phyloP scores from a whole-genome alignment of 768 basidiomycete genomes.

The Lactifluus hygrophoroides region DNA sequence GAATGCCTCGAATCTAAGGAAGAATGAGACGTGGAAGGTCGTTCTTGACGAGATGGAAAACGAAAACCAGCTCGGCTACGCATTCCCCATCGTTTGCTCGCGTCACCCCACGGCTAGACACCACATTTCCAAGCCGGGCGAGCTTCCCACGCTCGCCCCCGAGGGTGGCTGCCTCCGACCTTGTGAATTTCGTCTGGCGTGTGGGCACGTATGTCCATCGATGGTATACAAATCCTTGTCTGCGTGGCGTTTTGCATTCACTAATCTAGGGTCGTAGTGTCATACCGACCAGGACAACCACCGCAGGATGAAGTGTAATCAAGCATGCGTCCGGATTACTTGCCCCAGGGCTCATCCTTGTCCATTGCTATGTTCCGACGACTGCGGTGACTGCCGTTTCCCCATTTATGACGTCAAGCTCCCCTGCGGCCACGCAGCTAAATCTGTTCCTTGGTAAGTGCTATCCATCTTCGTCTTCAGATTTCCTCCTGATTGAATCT shows the following conservation, averaged over 20 bases:
- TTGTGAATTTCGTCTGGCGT: slow-evolving; percentile 24
- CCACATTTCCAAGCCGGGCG: slow-evolving; percentile 9
- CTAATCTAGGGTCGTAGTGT: slow-evolving; percentile 8
- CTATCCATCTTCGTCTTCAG: not conserved
- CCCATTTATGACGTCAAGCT: slow-evolving; percentile 22
- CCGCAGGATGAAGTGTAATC: slow-evolving; percentile 20
- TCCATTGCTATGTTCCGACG: slow-evolving; percentile 23
- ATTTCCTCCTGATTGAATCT: not conserved
- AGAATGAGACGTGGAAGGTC: slow-evolving; percentile 47
- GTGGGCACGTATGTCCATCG: slow-evolving; percentile 28
- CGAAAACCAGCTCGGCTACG: slow-evolving; percentile 25
- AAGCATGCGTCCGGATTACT: slow-evolving; percentile 20
- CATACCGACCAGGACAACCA: slow-evolving; percentile 23
- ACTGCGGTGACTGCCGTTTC: slow-evolving; percentile 26
- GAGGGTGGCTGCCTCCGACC: slow-evolving; percentile 28
- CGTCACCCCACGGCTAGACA: slow-evolving; percentile 8
- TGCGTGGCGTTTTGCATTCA: not conserved
- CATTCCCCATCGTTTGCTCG: slow-evolving; percentile 13
- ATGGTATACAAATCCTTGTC: slow-evolving; percentile 16
- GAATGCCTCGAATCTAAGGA: slow-evolving; percentile 47
- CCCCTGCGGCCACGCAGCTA: slow-evolving; percentile 24
- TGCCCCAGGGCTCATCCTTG: slow-evolving; percentile 26
- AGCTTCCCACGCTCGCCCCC: slow-evolving; percentile 10
- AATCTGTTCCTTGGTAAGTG: slow-evolving; percentile 25
- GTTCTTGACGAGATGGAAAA: slow-evolving; percentile 50